phyloP scores from a whole-genome alignment of 768 basidiomycete species.

The Leccinum rimulosum region DNA sequence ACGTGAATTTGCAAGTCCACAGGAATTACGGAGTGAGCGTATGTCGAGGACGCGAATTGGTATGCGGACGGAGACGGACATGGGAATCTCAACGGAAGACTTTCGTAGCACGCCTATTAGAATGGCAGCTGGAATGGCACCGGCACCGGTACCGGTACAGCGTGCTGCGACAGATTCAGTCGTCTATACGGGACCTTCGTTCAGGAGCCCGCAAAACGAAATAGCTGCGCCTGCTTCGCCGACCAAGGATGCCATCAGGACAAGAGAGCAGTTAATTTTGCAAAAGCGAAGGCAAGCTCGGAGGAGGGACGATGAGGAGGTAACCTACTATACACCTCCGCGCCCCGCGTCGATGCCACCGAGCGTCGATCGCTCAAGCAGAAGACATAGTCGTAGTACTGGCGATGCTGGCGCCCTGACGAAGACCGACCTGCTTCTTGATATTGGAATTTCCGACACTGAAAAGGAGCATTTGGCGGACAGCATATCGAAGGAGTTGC shows the following conservation, averaged over 20 bases:
- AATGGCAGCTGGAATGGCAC: constrained; percentile 4
- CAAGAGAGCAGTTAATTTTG: constrained; percentile 65
- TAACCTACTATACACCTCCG: constrained; percentile 35
- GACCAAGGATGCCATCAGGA: constrained; percentile 65
- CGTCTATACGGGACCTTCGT: constrained; percentile 28
- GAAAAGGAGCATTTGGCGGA: constrained; percentile 59
- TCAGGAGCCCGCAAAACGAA: constrained; percentile 32
- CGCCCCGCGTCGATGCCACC: constrained; percentile 25
- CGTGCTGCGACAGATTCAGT: constrained; percentile 54
- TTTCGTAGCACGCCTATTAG: constrained; percentile 19
- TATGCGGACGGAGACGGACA: constrained; percentile 33
- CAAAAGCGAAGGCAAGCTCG: constrained; percentile 67
- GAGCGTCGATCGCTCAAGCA: constrained; percentile 47
- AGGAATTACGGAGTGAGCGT: constrained; percentile 19
- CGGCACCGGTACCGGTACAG: constrained; percentile 35
- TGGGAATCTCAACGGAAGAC: constrained; percentile 27
- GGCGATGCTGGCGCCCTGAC: constrained; percentile 59
- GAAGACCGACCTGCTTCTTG: constrained; percentile 34
- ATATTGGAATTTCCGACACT: constrained; percentile 37
- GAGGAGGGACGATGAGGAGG: constrained; percentile 49
- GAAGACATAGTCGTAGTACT: constrained; percentile 75
- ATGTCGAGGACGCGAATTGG: constrained; percentile 41
- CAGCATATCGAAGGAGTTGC: constrained; percentile 72
- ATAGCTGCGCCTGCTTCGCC: constrained; percentile 42
- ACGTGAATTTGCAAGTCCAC: constrained; percentile 20